A percentile compares a stretch with the other conserved stretches of the same genome.
These are phyloP conservation scores for Piromyces finnis DNA, from an alignment of 192 early-diverging fungal genomes.

Conservation along the genomic window DNA sequence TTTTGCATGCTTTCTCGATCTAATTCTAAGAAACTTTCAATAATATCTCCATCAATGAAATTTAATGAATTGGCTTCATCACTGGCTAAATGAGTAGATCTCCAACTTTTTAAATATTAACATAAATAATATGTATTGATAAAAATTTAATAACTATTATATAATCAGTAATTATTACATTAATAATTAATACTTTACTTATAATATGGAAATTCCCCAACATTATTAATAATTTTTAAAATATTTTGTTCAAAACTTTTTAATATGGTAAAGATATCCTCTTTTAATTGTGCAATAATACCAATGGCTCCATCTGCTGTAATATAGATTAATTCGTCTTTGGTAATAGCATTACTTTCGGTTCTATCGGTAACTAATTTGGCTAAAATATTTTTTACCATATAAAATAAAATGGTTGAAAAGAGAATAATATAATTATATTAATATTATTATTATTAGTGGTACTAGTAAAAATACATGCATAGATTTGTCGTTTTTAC, in stretches of 20 bases:
- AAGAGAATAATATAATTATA: no score
- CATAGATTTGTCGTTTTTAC: background rate
- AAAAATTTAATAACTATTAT: no score
- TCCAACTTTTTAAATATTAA: background rate
- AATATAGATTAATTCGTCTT: background rate
- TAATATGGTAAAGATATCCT: background rate
- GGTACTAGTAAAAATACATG: no score
- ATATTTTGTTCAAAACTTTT: background rate
- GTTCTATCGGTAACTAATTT: background rate
- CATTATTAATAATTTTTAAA: background rate
- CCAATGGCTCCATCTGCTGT: background rate
- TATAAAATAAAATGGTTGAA: no score
- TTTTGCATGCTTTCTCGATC: background rate
- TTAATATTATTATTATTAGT: no score
- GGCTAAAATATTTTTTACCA: background rate
- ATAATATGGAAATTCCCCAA: background rate
- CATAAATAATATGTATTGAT: no score
- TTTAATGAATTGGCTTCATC: constrained; percentile 4
- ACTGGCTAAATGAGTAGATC: background rate
- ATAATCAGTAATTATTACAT: no score
- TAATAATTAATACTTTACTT: background rate
- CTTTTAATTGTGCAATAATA: background rate
- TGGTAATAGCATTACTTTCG: background rate
- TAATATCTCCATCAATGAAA: constrained; percentile 79
- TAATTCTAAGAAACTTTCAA: constrained; percentile 62